A percentile compares a stretch with the other conserved stretches of the same genome.
Conservation (phyloP, 768 basidiomycete species). For the Panaeolus cyanescens region DNA sequence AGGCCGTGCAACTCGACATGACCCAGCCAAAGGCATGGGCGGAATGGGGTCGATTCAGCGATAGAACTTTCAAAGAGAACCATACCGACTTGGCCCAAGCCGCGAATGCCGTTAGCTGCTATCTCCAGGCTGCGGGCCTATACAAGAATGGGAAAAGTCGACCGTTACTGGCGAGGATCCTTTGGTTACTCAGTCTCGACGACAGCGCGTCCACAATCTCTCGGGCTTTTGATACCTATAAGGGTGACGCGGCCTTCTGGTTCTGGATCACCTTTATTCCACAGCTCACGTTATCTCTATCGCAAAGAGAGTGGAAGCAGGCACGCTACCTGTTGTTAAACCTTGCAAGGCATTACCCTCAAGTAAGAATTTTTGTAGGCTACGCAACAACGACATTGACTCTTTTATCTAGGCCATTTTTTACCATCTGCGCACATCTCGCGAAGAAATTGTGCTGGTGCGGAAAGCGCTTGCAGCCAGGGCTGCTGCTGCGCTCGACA, state of each 20-base stretch:
- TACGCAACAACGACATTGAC: not conserved
- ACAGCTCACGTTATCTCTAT: conserved; percentile 87
- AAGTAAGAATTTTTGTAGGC: conserved; percentile 55
- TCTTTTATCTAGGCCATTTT: conserved; percentile 73
- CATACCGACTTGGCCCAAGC: conserved; percentile 76
- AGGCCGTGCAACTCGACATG: conserved; percentile 97
- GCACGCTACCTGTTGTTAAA: conserved; percentile 87
- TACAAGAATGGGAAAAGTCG: conserved; percentile 95
- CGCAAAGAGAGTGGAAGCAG: conserved; percentile 90
- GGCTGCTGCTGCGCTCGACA: conserved; percentile 33
- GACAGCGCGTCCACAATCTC: conserved; percentile 72
- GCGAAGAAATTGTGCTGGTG: conserved; percentile 44
- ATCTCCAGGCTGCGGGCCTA: conserved; percentile 93
- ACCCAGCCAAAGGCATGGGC: conserved; percentile 96
- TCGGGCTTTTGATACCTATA: conserved; percentile 89
- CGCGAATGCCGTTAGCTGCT: conserved; percentile 93
- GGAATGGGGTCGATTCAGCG: conserved; percentile 95
- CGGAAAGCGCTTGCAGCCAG: conserved; percentile 41
- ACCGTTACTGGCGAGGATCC: conserved; percentile 84
- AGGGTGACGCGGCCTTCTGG: conserved; percentile 96
- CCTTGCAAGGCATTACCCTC: conserved; percentile 89
- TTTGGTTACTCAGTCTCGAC: conserved; percentile 97
- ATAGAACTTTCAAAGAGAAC: conserved; percentile 88
- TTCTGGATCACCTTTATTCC: conserved; percentile 99
- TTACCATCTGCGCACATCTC: conserved; percentile 84